Evolutionary conservation across 1,284 basidiomycete species (phyloP).

Genomic region (Fomitopsis betulina): DNA sequence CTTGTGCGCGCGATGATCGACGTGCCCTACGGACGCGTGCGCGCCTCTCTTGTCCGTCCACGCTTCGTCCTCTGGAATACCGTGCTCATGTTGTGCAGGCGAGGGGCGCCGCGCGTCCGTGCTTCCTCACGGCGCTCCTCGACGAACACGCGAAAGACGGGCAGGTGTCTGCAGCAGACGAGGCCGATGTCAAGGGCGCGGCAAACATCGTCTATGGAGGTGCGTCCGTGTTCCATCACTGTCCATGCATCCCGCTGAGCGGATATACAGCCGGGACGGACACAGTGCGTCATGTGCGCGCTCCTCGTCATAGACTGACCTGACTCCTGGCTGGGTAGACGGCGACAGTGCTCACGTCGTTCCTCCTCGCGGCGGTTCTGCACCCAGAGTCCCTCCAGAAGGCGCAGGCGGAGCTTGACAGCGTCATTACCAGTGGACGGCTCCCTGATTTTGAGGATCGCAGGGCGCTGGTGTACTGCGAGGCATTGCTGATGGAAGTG

Average conservation of each 20-base stretch:
- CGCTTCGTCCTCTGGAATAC: not conserved
- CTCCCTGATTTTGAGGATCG: constrained; percentile 16
- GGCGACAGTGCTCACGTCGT: constrained; percentile 23
- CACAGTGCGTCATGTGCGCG: not conserved
- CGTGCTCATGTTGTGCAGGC: not conserved
- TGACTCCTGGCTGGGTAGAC: constrained; percentile 27
- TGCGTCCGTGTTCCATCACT: not conserved
- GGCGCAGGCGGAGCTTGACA: constrained; percentile 15
- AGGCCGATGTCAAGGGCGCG: constrained; percentile 15
- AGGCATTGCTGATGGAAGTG: constrained; percentile 42
- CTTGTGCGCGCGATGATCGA: constrained; percentile 11
- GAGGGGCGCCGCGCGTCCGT: constrained; percentile 8
- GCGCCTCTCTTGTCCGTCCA: constrained; percentile 12
- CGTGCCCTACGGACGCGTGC: constrained; percentile 14
- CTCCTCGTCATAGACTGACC: no score
- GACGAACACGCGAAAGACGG: constrained; percentile 1
- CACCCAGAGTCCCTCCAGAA: constrained; percentile 11
- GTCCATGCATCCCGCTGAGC: not conserved
- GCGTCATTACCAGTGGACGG: constrained; percentile 10
- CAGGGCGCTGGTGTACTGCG: constrained; percentile 29
- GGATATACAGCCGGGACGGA: not conserved
- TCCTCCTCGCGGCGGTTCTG: constrained; percentile 13
- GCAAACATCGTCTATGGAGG: constrained; percentile 17
- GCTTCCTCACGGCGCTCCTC: constrained; percentile 12
- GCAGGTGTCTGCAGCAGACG: constrained; percentile 4